Evolutionary conservation across 2,329 filamentous ascomycete genomes (phyloP).

Genomic region (Leptographium radiaticola): DNA sequence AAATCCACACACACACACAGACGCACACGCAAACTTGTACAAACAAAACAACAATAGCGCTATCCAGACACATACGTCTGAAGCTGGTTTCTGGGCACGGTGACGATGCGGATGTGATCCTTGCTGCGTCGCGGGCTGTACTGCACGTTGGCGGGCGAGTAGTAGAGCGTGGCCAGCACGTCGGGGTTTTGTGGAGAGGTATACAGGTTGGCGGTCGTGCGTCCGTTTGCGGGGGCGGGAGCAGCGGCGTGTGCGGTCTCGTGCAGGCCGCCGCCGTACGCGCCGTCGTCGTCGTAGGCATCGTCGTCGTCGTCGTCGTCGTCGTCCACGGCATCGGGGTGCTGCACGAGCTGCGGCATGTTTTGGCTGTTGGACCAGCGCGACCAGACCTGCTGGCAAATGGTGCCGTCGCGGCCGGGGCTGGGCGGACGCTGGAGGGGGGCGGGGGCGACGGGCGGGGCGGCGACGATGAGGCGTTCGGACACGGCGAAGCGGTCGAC

Average conservation of each 20-base stretch:
- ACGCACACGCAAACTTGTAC: no score
- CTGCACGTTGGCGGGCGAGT: neutral
- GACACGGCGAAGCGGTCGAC: constrained; percentile 28
- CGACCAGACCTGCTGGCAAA: constrained; percentile 6
- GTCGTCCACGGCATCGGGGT: no score
- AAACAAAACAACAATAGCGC: no score
- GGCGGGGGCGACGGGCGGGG: neutral
- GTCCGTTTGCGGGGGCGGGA: neutral
- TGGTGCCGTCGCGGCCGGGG: neutral
- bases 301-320: neutral
- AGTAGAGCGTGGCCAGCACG: neutral
- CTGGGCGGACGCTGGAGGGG: constrained; percentile 3
- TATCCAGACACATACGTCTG: neutral
- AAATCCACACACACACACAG: neutral
- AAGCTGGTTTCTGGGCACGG: constrained; percentile 1
- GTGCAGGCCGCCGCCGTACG: no score
- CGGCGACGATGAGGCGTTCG: constrained; percentile 22
- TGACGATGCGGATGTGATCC: constrained; percentile 3
- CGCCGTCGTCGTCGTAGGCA: neutral
- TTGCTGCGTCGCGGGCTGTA: neutral
- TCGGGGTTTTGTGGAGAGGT: neutral
- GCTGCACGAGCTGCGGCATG: neutral
- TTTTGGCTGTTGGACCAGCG: constrained; percentile 6
- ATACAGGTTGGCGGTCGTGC: neutral
- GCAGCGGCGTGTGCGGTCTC: no score